A percentile compares a stretch with the other conserved stretches of the same genome.
Conservation (phyloP, 441 rosid genomes). For the Kokia cookei region DNA sequence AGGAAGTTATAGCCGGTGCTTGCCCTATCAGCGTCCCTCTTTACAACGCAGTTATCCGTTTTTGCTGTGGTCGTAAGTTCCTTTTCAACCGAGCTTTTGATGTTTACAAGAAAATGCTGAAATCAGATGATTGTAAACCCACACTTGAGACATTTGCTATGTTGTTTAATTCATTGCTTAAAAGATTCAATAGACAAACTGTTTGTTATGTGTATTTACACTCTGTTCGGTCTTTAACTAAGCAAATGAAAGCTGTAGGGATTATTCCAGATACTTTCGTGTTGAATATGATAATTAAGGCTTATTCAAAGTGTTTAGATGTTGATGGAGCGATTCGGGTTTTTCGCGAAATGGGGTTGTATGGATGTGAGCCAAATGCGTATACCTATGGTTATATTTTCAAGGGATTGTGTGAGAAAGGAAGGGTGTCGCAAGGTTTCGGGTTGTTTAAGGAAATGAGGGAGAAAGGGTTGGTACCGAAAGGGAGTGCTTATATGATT, state of each 20-base stretch:
- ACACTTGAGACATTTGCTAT: constrained; percentile 67
- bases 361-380: constrained; percentile 70
- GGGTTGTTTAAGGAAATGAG: constrained; percentile 77
- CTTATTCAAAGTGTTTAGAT: constrained; percentile 61
- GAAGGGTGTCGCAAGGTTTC: constrained; percentile 54
- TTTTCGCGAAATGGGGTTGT: constrained; percentile 68
- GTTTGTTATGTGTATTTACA: constrained; percentile 74
- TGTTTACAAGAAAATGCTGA: constrained; percentile 70
- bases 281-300: constrained; percentile 82
- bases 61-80: constrained; percentile 75
- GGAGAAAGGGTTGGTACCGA: constrained; percentile 46
- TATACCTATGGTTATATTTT: constrained; percentile 62
- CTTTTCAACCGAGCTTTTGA: constrained; percentile 73
- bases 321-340: constrained; percentile 72
- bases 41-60: constrained; percentile 56
- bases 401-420: constrained; percentile 81
- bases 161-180: constrained; percentile 52
- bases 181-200: constrained; percentile 62
- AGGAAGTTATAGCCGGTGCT: constrained; percentile 78
- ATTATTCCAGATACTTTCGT: constrained; percentile 77
- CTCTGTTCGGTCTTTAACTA: constrained; percentile 56
- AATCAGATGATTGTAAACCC: constrained; percentile 60
- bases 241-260: constrained; percentile 82
- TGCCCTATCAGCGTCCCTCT: constrained; percentile 64
- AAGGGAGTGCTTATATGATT: constrained; percentile 61